Percentiles rank a stretch among this genome's conserved stretches.
Conservation (phyloP, 1,284 basidiomycete genomes). For the Heliocybe sulcata region DNA sequence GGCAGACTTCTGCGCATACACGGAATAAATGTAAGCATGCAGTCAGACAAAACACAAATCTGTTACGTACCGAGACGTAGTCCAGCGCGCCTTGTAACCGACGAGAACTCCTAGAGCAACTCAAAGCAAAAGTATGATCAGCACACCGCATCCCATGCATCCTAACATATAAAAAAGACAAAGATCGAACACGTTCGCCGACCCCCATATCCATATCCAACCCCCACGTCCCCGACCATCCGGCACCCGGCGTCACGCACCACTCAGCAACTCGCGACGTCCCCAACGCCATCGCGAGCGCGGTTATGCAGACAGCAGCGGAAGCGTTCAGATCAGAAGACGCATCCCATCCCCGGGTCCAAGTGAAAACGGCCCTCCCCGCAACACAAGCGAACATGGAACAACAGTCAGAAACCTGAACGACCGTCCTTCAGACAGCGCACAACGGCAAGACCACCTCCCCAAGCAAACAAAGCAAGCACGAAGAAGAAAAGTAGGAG, state of each 20-base stretch:
- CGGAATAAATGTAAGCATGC: too few species aligned
- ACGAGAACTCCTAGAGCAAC: too few species aligned
- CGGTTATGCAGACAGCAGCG: not conserved
- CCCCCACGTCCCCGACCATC: not conserved
- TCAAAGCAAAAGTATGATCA: too few species aligned
- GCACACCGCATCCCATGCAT: too few species aligned
- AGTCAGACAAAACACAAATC: too few species aligned
- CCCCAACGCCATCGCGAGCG: not conserved
- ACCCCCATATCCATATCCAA: not conserved
- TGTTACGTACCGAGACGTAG: too few species aligned
- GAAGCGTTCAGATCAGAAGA: not conserved
- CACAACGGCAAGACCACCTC: not conserved
- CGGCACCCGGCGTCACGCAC: not conserved
- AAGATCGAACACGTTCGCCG: not conserved
- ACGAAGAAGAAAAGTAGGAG: not conserved
- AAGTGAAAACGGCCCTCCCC: not conserved
- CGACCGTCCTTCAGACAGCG: not conserved
- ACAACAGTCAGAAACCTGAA: not conserved
- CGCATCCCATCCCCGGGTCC: too few species aligned
- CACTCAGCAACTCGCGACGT: not conserved
- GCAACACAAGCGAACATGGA: not conserved
- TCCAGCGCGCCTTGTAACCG: too few species aligned
- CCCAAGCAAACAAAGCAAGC: not conserved
- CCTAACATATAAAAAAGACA: too few species aligned
- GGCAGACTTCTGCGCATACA: too few species aligned